Conservation (phyloP, 257 asterid genomes). For the Schizonepeta tenuifolia region DNA sequence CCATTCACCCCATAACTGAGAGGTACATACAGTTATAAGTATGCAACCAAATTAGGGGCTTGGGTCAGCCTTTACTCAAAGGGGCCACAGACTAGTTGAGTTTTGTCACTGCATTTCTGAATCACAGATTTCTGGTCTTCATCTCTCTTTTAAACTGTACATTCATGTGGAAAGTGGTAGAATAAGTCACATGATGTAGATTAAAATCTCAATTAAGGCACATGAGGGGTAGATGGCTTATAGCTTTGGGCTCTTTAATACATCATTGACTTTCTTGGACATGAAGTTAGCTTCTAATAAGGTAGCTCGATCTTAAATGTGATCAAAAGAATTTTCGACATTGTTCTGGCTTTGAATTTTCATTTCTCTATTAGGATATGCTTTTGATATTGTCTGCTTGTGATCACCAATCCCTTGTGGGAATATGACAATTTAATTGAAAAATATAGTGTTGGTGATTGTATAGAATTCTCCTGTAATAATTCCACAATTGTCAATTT, state of each 20-base stretch:
- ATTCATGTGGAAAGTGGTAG: slow-evolving; percentile 25
- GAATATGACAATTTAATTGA: neutral
- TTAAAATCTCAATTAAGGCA: slow-evolving; percentile 28
- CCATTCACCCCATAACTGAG: slow-evolving; percentile 18
- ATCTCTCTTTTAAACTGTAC: neutral
- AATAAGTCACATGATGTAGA: slow-evolving; percentile 28
- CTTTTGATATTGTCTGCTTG: slow-evolving; percentile 12
- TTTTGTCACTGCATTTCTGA: slow-evolving; percentile 9
- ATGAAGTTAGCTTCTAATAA: neutral
- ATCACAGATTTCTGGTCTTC: neutral
- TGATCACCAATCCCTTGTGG: slow-evolving; percentile 6
- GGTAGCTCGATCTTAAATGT: slow-evolving; percentile 14
- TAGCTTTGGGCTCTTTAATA: slow-evolving; percentile 17
- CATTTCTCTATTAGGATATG: neutral
- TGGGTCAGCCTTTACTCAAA: neutral
- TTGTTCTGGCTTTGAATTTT: neutral
- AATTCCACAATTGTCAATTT: neutral
- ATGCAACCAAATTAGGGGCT: neutral
- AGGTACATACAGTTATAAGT: neutral
- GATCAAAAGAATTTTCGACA: neutral
- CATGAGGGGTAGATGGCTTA: slow-evolving; percentile 23
- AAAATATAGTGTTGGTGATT: neutral
- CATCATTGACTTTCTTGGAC: slow-evolving; percentile 24
- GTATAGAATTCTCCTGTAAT: neutral
- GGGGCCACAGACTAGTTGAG: slow-evolving; percentile 7